phyloP scores from a whole-genome alignment of 768 basidiomycete genomes.

The Neoboletus subvelutipes region DNA sequence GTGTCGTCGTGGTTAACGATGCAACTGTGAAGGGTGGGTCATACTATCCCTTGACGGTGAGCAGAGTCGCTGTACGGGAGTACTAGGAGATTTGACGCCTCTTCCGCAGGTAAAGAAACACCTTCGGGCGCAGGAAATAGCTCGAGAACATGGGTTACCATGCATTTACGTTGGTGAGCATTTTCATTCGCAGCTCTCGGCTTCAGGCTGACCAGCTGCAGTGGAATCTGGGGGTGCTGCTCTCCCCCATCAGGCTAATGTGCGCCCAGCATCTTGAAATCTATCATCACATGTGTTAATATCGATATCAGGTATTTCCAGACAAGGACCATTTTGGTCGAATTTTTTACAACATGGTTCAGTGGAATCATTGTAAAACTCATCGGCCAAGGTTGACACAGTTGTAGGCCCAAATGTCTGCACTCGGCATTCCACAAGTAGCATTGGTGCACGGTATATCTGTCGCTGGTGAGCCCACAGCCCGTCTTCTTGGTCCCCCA shows the following conservation, averaged over 20 bases:
- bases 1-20: constrained; percentile 91
- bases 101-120: constrained; percentile 84
- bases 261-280: constrained; percentile 3
- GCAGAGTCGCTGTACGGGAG: constrained; percentile 7
- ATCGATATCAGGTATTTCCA: constrained; percentile 65
- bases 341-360: constrained; percentile 96
- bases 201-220: constrained; percentile 29
- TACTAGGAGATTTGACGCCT: background rate
- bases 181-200: background rate
- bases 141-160: constrained; percentile 84
- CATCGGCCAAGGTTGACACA: constrained; percentile 9
- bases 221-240: constrained; percentile 96
- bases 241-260: constrained; percentile 88
- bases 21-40: constrained; percentile 92
- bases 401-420: constrained; percentile 85
- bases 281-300: background rate
- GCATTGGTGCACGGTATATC: constrained; percentile 93
- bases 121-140: constrained; percentile 90
- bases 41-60: constrained; percentile 83
- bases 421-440: constrained; percentile 87
- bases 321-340: constrained; percentile 95
- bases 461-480: constrained; percentile 61
- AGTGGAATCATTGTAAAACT: constrained; percentile 2
- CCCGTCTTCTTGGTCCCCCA: constrained; percentile 1
- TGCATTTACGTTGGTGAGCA: constrained; percentile 87